Base-by-base conservation (phyloP, 2,329 filamentous ascomycete genomes). In the Dactylonectria macrodidyma region DNA sequence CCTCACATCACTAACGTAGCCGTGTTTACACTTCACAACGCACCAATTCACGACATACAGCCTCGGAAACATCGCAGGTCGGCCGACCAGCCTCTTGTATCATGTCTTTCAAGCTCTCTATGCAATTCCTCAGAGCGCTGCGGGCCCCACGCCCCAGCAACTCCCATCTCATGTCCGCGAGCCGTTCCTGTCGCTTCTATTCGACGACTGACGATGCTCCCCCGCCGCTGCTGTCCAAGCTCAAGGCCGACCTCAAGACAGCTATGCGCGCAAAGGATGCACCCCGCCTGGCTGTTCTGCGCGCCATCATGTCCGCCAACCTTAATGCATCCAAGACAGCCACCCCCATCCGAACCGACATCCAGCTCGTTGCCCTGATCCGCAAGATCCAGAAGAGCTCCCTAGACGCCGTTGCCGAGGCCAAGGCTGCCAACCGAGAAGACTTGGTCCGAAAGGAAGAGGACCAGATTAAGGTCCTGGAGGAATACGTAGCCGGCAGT, bases 271-370 rank as follows among this genome's bases (percentile, higher is more conserved):
- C 85, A 73, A 92, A 91, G 79, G 90, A 92, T 77, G 81, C 85
- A 30, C 83, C 88, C 30, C 89, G 91, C 2, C 88, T 95, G 30
- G 83, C 87, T 46, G 92, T 93, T 44, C 86, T 95, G 56, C 91
- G 93, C 72, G 80, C 86, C 47, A 83, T 95, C 69, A 86, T 95
- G 71, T 86, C 92, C 36, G 88, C 92, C 69, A 90, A 92, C 68
- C 90, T 91, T 73, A 95, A 95, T 80, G 90, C 92, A 38, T 91
- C 90, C 78, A 95, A 95, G 82, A 94, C 92, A 14, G 77, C 86
- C 46, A 84, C 83, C 46, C 93, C 93, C n/a, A 89, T 95, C 76
- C 84, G 83, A 62, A 93, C 89, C 24, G 92, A 95, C 79, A 86
- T 88, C 70, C 89, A 92, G 76, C 85, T 95, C 62, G 88, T 94